phyloP scores from a whole-genome alignment of 352 stramenopile species.

The Phytophthora fragariae region DNA sequence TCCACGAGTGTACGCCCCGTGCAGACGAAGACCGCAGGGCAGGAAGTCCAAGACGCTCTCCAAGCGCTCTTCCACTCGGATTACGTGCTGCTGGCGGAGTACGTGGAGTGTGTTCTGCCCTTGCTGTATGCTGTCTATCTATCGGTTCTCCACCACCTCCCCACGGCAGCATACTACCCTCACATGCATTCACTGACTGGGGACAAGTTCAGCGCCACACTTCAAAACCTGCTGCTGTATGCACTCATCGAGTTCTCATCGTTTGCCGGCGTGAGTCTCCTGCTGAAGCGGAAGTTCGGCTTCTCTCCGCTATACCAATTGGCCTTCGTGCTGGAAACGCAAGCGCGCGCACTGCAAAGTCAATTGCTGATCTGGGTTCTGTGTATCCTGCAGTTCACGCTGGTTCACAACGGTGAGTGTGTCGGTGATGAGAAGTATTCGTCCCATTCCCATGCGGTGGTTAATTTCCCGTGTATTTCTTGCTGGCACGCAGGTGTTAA shows the following conservation, averaged over 20 bases:
- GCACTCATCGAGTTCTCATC: constrained; percentile 31
- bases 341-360: constrained; percentile 27
- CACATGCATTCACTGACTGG: constrained; percentile 8
- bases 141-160: constrained; percentile 25
- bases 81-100: constrained; percentile 33
- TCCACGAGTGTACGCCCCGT: background rate
- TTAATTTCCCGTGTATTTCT: background rate
- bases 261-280: constrained; percentile 8
- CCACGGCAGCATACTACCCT: constrained; percentile 36
- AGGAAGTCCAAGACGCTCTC: constrained; percentile 13
- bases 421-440: background rate
- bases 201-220: background rate
- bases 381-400: constrained; percentile 33
- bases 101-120: constrained; percentile 38
- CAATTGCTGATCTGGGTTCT: constrained; percentile 29
- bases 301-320: constrained; percentile 38
- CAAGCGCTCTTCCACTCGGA: constrained; percentile 37
- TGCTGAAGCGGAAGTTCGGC: constrained; percentile 25
- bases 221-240: constrained; percentile 21
- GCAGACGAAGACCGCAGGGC: background rate
- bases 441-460: too few species aligned
- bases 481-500: background rate
- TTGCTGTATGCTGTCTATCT: constrained; percentile 35
- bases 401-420: constrained; percentile 35
- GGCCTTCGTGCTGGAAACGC: constrained; percentile 47